A percentile compares a stretch with the other conserved stretches of the same genome.
These are phyloP conservation scores for Sclerotinia minor DNA, from an alignment of 2,329 filamentous ascomycete species.

Conservation along the genomic window DNA sequence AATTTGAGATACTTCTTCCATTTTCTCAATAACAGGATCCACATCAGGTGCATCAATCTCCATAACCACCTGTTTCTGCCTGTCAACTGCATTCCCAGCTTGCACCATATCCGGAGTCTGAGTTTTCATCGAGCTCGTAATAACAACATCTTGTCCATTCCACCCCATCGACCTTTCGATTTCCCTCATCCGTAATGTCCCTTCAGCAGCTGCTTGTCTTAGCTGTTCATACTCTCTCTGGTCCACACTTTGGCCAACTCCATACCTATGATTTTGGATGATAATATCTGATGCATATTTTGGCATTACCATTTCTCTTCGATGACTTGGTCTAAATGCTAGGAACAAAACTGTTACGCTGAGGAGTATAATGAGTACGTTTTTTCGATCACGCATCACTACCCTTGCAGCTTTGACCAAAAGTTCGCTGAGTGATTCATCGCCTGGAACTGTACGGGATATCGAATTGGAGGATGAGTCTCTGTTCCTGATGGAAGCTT, in stretches of 20 bases:
- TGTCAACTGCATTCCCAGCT: background rate
- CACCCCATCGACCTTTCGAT: background rate
- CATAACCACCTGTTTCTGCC: background rate
- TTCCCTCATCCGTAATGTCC: background rate
- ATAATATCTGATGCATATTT: conserved; percentile 14
- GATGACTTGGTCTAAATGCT: conserved; percentile 40
- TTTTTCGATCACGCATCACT: conserved; percentile 58
- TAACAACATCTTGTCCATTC: conserved; percentile 2
- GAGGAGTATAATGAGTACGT: conserved; percentile 57
- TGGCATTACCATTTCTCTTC: background rate
- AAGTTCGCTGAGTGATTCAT: conserved; percentile 54
- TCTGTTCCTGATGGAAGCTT: conserved; percentile 33
- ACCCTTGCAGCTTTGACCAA: conserved; percentile 56
- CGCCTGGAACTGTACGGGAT: conserved; percentile 24
- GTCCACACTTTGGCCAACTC: background rate
- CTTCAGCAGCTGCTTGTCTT: background rate
- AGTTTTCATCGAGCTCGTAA: background rate
- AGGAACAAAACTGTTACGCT: conserved; percentile 56
- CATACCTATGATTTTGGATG: conserved; percentile 12
- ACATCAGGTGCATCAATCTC: background rate
- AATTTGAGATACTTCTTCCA: background rate
- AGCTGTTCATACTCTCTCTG: background rate
- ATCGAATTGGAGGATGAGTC: background rate
- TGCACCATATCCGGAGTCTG: background rate
- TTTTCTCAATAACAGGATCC: background rate